These are phyloP conservation scores for Fusarium scirpi DNA, from an alignment of 2,329 filamentous ascomycete genomes.

Conservation along the genomic window DNA sequence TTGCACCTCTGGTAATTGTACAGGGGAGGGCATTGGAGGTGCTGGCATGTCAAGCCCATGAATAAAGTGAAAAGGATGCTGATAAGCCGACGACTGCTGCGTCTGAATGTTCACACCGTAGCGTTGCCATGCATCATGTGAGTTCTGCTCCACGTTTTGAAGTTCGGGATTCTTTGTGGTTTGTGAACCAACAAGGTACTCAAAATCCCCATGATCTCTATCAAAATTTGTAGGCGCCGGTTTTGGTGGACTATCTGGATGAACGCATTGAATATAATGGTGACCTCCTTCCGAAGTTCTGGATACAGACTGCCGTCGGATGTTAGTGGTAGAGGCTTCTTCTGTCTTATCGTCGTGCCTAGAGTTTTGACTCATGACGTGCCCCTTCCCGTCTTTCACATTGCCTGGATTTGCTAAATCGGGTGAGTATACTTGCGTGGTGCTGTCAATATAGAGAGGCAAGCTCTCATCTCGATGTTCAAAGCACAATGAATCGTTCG, in stretches of 20 bases:
- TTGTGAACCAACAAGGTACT: not conserved
- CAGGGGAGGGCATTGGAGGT: not conserved
- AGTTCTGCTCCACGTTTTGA: not conserved
- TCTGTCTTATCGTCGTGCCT: not conserved
- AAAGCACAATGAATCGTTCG: not conserved
- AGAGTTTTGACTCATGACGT: not conserved
- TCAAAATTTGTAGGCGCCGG: not conserved
- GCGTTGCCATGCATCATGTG: not conserved
- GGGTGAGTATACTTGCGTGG: not conserved
- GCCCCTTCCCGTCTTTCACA: not conserved
- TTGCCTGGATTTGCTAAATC: not conserved
- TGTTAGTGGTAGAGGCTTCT: not conserved
- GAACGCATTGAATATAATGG: conserved; percentile 2
- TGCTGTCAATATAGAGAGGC: not conserved
- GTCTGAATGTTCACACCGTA: not conserved
- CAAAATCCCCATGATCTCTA: not conserved
- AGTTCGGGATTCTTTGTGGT: not conserved
- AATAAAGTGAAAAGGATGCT: not conserved
- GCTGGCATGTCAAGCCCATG: not conserved
- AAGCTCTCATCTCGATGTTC: not conserved
- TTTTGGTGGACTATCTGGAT: not conserved
- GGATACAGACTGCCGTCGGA: not conserved
- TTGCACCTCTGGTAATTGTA: not conserved
- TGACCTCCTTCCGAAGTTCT: conserved; percentile 9
- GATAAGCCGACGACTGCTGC: not conserved